A percentile compares a stretch with the other conserved stretches of the same genome.
These are phyloP conservation scores for Pochonia chlamydosporia DNA, from an alignment of 2,329 filamentous ascomycete genomes.

Conservation along the genomic window DNA sequence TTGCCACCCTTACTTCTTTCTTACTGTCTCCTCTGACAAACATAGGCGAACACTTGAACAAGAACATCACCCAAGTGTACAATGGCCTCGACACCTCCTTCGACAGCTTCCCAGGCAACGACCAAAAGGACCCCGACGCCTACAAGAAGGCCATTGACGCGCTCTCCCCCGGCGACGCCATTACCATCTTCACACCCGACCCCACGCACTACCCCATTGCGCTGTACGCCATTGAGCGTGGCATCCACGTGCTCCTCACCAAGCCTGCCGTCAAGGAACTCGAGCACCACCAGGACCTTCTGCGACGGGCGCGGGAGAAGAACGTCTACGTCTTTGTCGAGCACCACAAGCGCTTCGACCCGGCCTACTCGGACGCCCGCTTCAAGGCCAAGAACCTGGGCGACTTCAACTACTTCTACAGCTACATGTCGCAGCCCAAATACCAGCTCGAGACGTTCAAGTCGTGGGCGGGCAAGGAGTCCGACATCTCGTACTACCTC, in stretches of 20 bases:
- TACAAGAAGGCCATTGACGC: constrained; percentile 88
- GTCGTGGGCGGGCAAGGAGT: constrained; percentile 86
- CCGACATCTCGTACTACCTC: constrained; percentile 92
- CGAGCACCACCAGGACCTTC: constrained; percentile 69
- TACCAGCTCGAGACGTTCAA: constrained; percentile 91
- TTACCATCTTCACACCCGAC: constrained; percentile 95
- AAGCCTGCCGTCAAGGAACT: constrained; percentile 89
- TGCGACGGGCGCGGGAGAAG: constrained; percentile 65
- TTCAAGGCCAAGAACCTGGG: constrained; percentile 71
- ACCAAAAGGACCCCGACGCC: constrained; percentile 66
- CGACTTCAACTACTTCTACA: constrained; percentile 98
- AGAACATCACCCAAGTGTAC: constrained; percentile 84
- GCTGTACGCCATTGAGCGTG: constrained; percentile 81
- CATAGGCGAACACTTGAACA: constrained; percentile 71
- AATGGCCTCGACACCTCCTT: constrained; percentile 86
- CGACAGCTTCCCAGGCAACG: constrained; percentile 72
- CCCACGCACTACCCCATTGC: constrained; percentile 90
- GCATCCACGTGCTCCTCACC: constrained; percentile 86
- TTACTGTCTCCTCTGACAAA: background rate
- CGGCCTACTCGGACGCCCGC: constrained; percentile 83
- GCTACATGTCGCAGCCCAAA: constrained; percentile 92
- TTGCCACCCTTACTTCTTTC: constrained; percentile 1
- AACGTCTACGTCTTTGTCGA: constrained; percentile 89
- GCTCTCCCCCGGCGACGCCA: constrained; percentile 74
- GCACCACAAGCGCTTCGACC: constrained; percentile 95